Conservation (phyloP, 768 basidiomycete genomes). For the Rhizopogon salebrosus region DNA sequence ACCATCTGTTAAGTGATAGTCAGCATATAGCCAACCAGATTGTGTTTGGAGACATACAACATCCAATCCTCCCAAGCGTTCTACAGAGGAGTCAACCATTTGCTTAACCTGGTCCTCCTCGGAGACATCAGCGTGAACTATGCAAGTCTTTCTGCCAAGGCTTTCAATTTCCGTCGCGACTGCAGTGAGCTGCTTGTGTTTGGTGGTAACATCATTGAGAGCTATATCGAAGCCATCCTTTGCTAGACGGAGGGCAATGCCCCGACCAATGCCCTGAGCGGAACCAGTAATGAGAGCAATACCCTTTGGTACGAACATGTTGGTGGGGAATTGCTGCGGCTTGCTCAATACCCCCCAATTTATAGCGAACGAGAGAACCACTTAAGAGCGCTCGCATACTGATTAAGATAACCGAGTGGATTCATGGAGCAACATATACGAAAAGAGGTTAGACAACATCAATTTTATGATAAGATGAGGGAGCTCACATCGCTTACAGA, state of each 20-base stretch:
- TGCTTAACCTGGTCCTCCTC: conserved; percentile 17
- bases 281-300: conserved; percentile 27
- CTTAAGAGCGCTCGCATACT: too few relatives aligned
- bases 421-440: too few relatives aligned
- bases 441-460: too few relatives aligned
- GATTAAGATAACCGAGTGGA: neutral
- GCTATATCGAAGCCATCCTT: conserved; percentile 23
- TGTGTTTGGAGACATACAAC: neutral
- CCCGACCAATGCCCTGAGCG: conserved; percentile 24
- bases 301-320: conserved; percentile 18
- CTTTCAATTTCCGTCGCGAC: conserved; percentile 17
- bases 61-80: conserved; percentile 9
- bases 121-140: conserved; percentile 18
- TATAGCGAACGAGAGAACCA: neutral
- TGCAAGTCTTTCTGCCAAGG: conserved; percentile 10
- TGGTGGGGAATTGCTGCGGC: neutral
- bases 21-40: neutral
- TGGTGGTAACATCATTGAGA: conserved; percentile 22
- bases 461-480: too few relatives aligned
- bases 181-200: conserved; percentile 5
- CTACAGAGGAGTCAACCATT: conserved; percentile 14
- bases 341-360: neutral
- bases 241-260: conserved; percentile 14
- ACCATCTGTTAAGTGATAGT: conserved; percentile 11
- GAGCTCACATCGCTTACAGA: too few relatives aligned